Evolutionary conservation across 768 basidiomycete species (phyloP).

Genomic region (Macrocybe gigantea): DNA sequence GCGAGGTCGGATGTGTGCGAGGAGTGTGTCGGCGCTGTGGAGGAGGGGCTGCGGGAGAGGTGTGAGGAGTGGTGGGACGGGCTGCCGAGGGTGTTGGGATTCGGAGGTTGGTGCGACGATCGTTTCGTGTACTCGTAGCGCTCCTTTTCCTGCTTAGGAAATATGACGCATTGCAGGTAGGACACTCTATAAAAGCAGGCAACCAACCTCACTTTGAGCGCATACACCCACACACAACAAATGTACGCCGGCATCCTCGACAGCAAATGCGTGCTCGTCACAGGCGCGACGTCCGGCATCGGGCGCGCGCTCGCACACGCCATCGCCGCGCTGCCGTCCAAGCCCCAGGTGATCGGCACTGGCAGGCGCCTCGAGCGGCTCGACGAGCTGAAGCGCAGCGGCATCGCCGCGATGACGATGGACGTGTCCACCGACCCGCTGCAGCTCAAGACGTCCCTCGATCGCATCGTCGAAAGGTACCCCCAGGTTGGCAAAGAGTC

Average conservation of each 20-base stretch:
- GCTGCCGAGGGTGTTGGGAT: not conserved
- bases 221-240: too few relatives aligned
- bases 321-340: conserved; percentile 38
- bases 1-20: conserved; percentile 1
- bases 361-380: conserved; percentile 51
- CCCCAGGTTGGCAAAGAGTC: conserved; percentile 34
- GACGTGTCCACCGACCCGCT: conserved; percentile 35
- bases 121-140: too few relatives aligned
- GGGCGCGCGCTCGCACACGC: conserved; percentile 50
- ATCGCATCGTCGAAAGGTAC: conserved; percentile 33
- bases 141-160: too few relatives aligned
- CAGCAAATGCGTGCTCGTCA: conserved; percentile 17
- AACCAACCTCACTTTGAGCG: too few relatives aligned
- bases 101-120: conserved; percentile 1
- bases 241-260: conserved; percentile 6
- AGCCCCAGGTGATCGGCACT: conserved; percentile 43
- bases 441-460: conserved; percentile 33
- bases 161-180: too few relatives aligned
- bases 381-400: conserved; percentile 36
- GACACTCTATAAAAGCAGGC: too few relatives aligned
- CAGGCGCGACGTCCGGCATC: conserved; percentile 11
- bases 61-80: conserved; percentile 5
- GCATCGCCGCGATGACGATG: conserved; percentile 35
- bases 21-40: conserved; percentile 3
- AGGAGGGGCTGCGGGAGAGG: not conserved